Base-by-base conservation (phyloP, 2,329 filamentous ascomycete genomes). In the Fonsecaea pedrosoi region DNA sequence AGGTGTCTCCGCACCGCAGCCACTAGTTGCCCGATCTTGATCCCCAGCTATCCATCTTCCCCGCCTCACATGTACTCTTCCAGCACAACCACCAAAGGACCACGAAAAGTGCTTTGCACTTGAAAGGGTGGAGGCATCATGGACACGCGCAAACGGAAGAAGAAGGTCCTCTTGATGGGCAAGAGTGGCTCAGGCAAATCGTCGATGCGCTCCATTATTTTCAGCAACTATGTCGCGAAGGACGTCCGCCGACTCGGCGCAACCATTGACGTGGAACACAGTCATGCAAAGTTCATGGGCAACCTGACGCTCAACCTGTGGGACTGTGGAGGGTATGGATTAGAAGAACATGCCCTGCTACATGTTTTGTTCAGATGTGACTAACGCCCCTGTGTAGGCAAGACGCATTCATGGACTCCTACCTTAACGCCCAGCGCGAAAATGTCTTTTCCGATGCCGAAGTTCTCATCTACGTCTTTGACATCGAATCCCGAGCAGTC, bases 331-430 rank as follows among this genome's bases (percentile, higher is more conserved):
- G 95, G 89, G 89, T 90, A 75, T 67, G 40, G 60, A 35, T 57
- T 35, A 45, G 5, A 8, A 45, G 5, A 18, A 18, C 40, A 30
- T n/a, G 53, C 18, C 15, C 32, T n/a, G 15, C n/a, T 45, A 18
- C 40, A 12, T 12, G 15, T n/a, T 18, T 58, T n/a, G 34, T 53
- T 10, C 53, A 45, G 21, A 21, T 30, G 13, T 65, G 30, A 5
- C 30, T 65, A 53, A 57, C 45, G 37, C n/a, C 60, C 15, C 76
- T 21, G 37, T 8, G 32, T 25, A 90, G 94, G 66, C 95, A 99
- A 83, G 95, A 98, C 80, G 94, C 94, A 42, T 99, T 99, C 77
- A 97, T 97, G 85, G 95, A 98, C 77, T 97, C 96, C 79, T 99
- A 98, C 82, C 90, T 99, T 69, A 94, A 92, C 15, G 92, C 96